Percentiles rank a stretch among this genome's conserved stretches.
Conservation (phyloP, 164 flowering plant genomes). For the Amborella trichopoda region DNA sequence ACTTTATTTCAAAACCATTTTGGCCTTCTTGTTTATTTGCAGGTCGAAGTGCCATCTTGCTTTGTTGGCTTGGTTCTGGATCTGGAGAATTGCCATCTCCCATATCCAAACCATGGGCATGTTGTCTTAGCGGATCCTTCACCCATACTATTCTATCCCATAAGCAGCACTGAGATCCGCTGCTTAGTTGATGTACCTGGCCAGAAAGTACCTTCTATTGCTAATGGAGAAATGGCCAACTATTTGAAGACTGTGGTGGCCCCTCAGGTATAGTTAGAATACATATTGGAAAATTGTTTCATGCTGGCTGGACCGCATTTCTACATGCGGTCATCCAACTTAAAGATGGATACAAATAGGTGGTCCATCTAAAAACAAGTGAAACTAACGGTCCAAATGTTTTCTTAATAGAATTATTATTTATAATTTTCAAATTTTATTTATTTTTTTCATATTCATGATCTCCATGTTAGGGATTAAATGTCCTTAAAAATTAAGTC, state of each 20-base stretch:
- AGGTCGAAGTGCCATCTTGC: constrained; percentile 90
- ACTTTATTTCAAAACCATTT: background rate
- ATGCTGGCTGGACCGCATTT: too few species aligned
- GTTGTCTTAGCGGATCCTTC: constrained; percentile 83
- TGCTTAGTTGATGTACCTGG: constrained; percentile 97
- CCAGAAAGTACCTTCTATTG: constrained; percentile 77
- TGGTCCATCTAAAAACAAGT: too few species aligned
- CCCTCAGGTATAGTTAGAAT: constrained; percentile 49
- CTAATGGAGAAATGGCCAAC: constrained; percentile 80
- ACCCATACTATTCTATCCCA: constrained; percentile 81
- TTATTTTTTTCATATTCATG: too few species aligned
- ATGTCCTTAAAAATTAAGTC: too few species aligned
- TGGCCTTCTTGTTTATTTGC: constrained; percentile 3
- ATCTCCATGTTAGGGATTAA: too few species aligned
- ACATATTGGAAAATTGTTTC: too few species aligned
- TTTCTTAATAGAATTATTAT: too few species aligned
- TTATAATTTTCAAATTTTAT: too few species aligned
- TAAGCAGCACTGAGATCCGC: constrained; percentile 78
- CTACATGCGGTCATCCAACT: too few species aligned
- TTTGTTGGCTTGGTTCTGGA: constrained; percentile 70
- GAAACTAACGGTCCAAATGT: too few species aligned
- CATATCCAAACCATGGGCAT: constrained; percentile 83
- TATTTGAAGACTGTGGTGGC: constrained; percentile 76
- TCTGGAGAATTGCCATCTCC: constrained; percentile 83
- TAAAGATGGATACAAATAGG: too few species aligned